phyloP scores from a whole-genome alignment of 805 yeast species.

The Kluyveromyces nonfermentans region DNA sequence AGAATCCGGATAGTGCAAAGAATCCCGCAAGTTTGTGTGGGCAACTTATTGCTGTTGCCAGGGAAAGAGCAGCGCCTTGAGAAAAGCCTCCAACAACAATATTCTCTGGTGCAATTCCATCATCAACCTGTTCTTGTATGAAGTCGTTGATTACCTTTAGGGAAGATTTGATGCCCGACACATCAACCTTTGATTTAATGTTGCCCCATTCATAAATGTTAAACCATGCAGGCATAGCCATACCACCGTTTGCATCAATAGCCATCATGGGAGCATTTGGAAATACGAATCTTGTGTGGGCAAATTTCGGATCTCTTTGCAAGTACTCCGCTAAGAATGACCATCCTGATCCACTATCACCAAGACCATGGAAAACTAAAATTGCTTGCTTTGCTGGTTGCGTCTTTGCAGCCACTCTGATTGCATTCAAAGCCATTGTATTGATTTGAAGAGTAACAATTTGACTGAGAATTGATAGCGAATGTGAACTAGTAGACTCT shows the following conservation, averaged over 20 bases:
- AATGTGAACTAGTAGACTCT: no score
- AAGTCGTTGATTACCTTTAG: slow-evolving; percentile 36
- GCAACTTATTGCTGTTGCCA: slow-evolving; percentile 47
- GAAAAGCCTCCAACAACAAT: slow-evolving; percentile 93
- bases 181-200: slow-evolving; percentile 35
- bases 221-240: slow-evolving; percentile 78
- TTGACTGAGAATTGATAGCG: background rate
- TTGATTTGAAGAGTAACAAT: background rate
- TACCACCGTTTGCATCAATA: slow-evolving; percentile 59
- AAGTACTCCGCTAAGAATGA: slow-evolving; percentile 63
- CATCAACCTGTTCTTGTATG: slow-evolving; percentile 44
- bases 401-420: slow-evolving; percentile 25
- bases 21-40: slow-evolving; percentile 70
- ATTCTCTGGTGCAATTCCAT: slow-evolving; percentile 49
- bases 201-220: slow-evolving; percentile 54
- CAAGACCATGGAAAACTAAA: slow-evolving; percentile 81
- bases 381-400: slow-evolving; percentile 50
- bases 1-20: slow-evolving; percentile 68
- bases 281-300: slow-evolving; percentile 63
- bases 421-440: slow-evolving; percentile 15
- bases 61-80: slow-evolving; percentile 81
- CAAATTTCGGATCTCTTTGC: slow-evolving; percentile 36
- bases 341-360: slow-evolving; percentile 91
- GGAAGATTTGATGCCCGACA: slow-evolving; percentile 43
- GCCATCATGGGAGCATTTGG: slow-evolving; percentile 82